Base-by-base conservation (phyloP, 768 basidiomycete species). In the Kwoniella heveanensis region DNA sequence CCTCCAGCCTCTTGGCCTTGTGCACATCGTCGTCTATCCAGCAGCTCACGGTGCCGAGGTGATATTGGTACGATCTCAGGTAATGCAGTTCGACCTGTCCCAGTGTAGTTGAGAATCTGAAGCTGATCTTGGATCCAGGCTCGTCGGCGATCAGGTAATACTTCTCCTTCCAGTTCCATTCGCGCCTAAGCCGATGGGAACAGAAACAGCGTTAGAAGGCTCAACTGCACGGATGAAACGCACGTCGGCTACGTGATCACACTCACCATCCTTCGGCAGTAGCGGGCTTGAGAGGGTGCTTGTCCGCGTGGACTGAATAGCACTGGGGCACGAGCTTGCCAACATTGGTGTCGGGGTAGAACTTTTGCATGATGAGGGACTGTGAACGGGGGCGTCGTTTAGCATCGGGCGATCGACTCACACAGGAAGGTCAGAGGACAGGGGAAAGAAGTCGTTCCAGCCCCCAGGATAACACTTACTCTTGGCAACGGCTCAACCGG, bases 11-110 rank as follows among this genome's bases (percentile, higher is more conserved):
- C 13, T 53, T 60, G 12, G 39, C 56, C 24, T 60, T 54, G 2
- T 64, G 61, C 27, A 46, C 60, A 5, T 69, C 71, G 30, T 76
- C 68, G 57, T 78, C 77, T 8, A 77, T 74, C 77, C 75, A 79
- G 50, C 77, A 79, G 13, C 53, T 51, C 25, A 70, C 58, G 10
- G 66, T 69, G 27, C 77, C 75, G 6, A 78, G 55, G 27, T 69
- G 67, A 44, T 71, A 73, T 19, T 62, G 62, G 3, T 60, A 58
- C 24, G 73, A 75, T n/a, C 71, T 65, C 9, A 73, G 67, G 51
- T 74, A 74, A 39, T 71, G 66, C 25, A 78, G 57, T 58, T 74
- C 62, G 49, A 73, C 68, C 21, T 62, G 51, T 25, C 77, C 69
- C 15, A 74, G 47, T 7, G 67, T 58, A 8, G 74, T 64, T 9